A percentile compares a stretch with the other conserved stretches of the same genome.
Conservation (phyloP, 2,329 filamentous ascomycete genomes). For the Pseudogymnoascus pannorum region DNA sequence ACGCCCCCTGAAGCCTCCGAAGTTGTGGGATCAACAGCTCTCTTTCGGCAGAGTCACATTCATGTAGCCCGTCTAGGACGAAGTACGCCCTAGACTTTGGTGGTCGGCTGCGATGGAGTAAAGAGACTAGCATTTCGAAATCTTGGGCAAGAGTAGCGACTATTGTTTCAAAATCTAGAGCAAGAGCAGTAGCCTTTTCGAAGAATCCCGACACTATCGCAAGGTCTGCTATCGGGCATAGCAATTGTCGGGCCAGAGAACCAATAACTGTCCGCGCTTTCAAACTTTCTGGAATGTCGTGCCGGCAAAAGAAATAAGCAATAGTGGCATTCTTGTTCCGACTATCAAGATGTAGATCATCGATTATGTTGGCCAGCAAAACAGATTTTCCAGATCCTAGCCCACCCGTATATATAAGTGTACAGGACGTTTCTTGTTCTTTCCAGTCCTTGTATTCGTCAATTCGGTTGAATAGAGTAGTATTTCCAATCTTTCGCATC, state of each 20-base stretch:
- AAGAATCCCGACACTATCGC: background rate
- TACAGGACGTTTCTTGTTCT: slow-evolving; percentile 19
- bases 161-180: slow-evolving; percentile 18
- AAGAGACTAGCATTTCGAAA: slow-evolving; percentile 18
- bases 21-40: slow-evolving; percentile 18
- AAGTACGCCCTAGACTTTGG: slow-evolving; percentile 24
- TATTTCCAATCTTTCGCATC: slow-evolving; percentile 33
- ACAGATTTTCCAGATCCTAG: slow-evolving; percentile 41
- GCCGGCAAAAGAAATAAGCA: slow-evolving; percentile 31
- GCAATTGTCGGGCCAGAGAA: slow-evolving; percentile 32
- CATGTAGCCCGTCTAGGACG: slow-evolving; percentile 31
- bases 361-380: slow-evolving; percentile 37
- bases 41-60: slow-evolving; percentile 22
- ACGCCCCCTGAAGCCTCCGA: slow-evolving; percentile 20
- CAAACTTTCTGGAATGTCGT: slow-evolving; percentile 28
- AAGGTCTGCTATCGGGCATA: slow-evolving; percentile 24
- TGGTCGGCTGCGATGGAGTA: slow-evolving; percentile 20
- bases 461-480: slow-evolving; percentile 22
- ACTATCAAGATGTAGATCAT: slow-evolving; percentile 28
- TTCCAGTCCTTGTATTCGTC: slow-evolving; percentile 28
- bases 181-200: background rate
- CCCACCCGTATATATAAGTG: slow-evolving; percentile 33
- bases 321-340: slow-evolving; percentile 14
- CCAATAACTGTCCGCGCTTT: slow-evolving; percentile 27
- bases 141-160: slow-evolving; percentile 12